Conservation (phyloP, 192 early-diverging fungal species). For the Coemansia sp. region DNA sequence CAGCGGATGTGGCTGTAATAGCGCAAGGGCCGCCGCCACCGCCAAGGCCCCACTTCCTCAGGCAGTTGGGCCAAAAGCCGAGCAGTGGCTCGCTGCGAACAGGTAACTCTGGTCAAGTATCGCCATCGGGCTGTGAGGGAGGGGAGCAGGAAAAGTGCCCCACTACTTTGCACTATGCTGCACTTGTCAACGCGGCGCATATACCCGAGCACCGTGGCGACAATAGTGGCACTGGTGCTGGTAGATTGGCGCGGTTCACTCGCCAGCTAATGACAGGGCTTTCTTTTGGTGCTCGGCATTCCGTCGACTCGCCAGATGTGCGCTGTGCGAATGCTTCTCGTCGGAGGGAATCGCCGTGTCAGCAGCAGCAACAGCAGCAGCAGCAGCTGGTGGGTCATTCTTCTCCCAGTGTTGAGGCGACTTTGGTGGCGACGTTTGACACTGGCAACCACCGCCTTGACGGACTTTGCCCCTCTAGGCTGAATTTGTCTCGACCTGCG, state of each 20-base stretch:
- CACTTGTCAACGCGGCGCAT: conserved; percentile 26
- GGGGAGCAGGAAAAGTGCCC: background rate
- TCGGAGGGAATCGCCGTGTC: background rate
- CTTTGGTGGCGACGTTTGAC: conserved; percentile 7
- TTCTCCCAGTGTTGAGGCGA: background rate
- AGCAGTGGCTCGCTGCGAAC: background rate
- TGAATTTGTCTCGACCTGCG: background rate
- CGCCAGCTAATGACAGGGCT: conserved; percentile 31
- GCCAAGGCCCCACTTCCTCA: conserved; percentile 27
- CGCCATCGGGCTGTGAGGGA: background rate
- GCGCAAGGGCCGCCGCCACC: conserved; percentile 9
- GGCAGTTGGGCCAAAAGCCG: conserved; percentile 17
- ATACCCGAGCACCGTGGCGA: conserved; percentile 10
- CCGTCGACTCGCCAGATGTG: background rate
- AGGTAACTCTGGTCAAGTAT: background rate
- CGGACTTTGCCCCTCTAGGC: background rate
- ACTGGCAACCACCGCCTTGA: background rate
- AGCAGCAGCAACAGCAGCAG: conserved; percentile 9
- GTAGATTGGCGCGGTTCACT: conserved; percentile 36
- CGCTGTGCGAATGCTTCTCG: background rate
- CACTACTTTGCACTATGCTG: conserved; percentile 16
- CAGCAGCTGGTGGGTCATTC: background rate
- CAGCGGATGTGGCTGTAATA: conserved; percentile 4
- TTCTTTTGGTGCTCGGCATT: conserved; percentile 13
- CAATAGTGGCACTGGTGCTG: conserved; percentile 11